Conservation (phyloP, 2,329 filamentous ascomycete genomes). For the Teratosphaeria nubilosa region DNA sequence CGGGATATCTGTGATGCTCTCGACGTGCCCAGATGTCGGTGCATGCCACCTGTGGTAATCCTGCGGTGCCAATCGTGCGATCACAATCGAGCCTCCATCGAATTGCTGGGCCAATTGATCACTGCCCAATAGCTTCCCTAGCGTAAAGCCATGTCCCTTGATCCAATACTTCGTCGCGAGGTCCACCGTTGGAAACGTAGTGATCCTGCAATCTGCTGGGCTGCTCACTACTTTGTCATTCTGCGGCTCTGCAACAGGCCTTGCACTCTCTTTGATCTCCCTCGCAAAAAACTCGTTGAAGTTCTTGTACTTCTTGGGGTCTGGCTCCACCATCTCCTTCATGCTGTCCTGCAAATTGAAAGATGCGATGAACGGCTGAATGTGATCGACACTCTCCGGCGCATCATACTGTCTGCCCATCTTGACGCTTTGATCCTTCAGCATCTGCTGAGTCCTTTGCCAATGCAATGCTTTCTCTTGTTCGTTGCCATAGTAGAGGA, state of each 20-base stretch:
- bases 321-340: conserved; percentile 27
- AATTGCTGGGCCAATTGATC: conserved; percentile 23
- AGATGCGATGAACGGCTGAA: conserved; percentile 31
- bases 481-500: conserved; percentile 33
- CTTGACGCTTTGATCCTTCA: conserved; percentile 29
- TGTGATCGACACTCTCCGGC: conserved; percentile 28
- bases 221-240: conserved; percentile 23
- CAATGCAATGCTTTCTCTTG: conserved; percentile 31
- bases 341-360: conserved; percentile 27
- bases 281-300: conserved; percentile 38
- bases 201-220: conserved; percentile 32
- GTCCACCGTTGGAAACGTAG: conserved; percentile 28
- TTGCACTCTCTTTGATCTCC: conserved; percentile 26
- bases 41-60: conserved; percentile 31
- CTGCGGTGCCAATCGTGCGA: conserved; percentile 33
- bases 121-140: conserved; percentile 22
- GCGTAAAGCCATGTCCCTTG: conserved; percentile 33
- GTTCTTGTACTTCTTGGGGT: conserved; percentile 28
- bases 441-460: conserved; percentile 23
- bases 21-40: conserved; percentile 3
- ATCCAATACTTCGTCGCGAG: conserved; percentile 34
- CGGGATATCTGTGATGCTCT: conserved; percentile 27
- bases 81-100: conserved; percentile 28
- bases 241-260: conserved; percentile 28
- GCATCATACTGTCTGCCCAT: conserved; percentile 34